Evolutionary conservation across 2,329 filamentous ascomycete species (phyloP).

Genomic region (Mycosphaerelloides madeirae): DNA sequence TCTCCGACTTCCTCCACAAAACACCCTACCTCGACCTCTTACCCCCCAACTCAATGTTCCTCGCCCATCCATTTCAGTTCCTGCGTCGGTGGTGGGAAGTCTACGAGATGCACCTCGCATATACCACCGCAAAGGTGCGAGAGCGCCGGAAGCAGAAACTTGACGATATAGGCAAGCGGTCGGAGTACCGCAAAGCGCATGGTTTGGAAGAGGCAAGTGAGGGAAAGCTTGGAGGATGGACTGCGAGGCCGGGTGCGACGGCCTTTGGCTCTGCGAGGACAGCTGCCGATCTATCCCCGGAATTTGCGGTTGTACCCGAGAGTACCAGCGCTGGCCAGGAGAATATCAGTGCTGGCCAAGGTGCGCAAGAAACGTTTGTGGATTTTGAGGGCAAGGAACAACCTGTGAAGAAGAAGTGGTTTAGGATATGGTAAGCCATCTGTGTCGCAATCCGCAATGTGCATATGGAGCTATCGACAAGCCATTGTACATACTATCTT

Average conservation of each 20-base stretch:
- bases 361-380: conserved; percentile 32
- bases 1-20: conserved; percentile 70
- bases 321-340: conserved; percentile 74
- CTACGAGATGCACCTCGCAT: conserved; percentile 68
- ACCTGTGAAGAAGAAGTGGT: conserved; percentile 67
- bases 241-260: conserved; percentile 34
- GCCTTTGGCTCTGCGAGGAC: conserved; percentile 30
- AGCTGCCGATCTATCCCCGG: not conserved
- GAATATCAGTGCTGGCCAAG: not conserved
- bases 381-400: conserved; percentile 45
- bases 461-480: not conserved
- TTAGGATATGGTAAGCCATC: conserved; percentile 64
- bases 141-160: conserved; percentile 68
- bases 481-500: not conserved
- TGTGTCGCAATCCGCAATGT: not conserved
- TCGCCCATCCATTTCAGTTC: conserved; percentile 65
- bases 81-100: conserved; percentile 64
- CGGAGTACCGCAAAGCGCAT: conserved; percentile 79
- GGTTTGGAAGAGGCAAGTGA: conserved; percentile 60
- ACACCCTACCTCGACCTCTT: conserved; percentile 78
- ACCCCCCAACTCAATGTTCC: conserved; percentile 64
- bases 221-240: conserved; percentile 49
- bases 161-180: conserved; percentile 84
- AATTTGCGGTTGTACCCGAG: conserved; percentile 78
- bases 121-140: conserved; percentile 62